Conservation (phyloP, 768 basidiomycete genomes). For the Omphalotus guepiniiformis region DNA sequence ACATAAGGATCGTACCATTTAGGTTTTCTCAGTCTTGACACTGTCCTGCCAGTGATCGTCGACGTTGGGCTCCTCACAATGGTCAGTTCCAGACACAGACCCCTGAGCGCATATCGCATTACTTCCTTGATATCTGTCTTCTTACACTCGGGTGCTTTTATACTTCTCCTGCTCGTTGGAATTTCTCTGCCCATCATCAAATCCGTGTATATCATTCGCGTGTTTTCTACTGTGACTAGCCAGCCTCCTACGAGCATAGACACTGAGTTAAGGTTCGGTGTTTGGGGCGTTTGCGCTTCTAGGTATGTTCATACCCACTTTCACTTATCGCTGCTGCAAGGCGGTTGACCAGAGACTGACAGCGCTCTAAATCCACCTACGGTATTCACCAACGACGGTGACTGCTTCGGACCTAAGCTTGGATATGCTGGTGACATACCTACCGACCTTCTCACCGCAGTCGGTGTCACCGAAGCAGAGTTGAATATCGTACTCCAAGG, state of each 20-base stretch:
- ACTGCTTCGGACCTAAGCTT: slow-evolving; percentile 60
- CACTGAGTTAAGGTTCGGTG: slow-evolving; percentile 66
- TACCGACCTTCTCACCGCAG: slow-evolving; percentile 30
- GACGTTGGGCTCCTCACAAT: not conserved
- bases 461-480: slow-evolving; percentile 42
- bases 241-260: slow-evolving; percentile 47
- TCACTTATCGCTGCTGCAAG: not conserved
- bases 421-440: slow-evolving; percentile 62
- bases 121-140: slow-evolving; percentile 44
- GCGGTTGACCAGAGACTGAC: slow-evolving; percentile 5
- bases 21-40: no score
- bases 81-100: slow-evolving; percentile 29
- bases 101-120: slow-evolving; percentile 41
- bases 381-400: slow-evolving; percentile 32
- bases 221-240: slow-evolving; percentile 31
- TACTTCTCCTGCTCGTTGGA: slow-evolving; percentile 74
- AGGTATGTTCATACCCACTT: slow-evolving; percentile 31
- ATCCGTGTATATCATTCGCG: slow-evolving; percentile 54
- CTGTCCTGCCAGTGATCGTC: no score
- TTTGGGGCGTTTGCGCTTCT: slow-evolving; percentile 79
- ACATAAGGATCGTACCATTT: no score
- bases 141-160: slow-evolving; percentile 55
- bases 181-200: slow-evolving; percentile 75
- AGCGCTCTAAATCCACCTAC: slow-evolving; percentile 32
- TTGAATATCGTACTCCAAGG: slow-evolving; percentile 44